These are phyloP conservation scores for Lachnellula cervina DNA, from an alignment of 2,329 filamentous ascomycete species.

Conservation along the genomic window DNA sequence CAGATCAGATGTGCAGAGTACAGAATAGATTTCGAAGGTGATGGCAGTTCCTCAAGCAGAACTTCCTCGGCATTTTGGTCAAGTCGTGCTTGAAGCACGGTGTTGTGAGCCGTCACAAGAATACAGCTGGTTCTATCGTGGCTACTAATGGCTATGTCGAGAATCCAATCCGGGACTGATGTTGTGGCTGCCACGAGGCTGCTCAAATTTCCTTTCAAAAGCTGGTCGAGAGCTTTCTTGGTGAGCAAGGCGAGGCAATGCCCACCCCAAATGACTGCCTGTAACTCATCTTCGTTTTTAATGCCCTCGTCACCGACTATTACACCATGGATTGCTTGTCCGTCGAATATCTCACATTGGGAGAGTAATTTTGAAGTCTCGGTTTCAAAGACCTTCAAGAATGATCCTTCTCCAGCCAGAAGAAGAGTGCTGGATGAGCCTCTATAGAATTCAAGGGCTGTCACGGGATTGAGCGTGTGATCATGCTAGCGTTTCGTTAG, in stretches of 20 bases:
- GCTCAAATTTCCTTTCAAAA: constrained; percentile 11
- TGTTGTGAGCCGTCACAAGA: constrained; percentile 83
- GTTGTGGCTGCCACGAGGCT: constrained; percentile 34
- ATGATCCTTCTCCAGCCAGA: constrained; percentile 56
- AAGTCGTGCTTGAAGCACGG: constrained; percentile 52
- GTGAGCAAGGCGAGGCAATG: constrained; percentile 40
- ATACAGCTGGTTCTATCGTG: constrained; percentile 42
- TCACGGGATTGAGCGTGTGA: constrained; percentile 45
- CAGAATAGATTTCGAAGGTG: constrained; percentile 74
- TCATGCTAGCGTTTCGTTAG: constrained; percentile 24
- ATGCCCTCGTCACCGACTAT: constrained; percentile 34
- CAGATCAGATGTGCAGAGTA: constrained; percentile 77
- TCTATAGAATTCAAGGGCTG: constrained; percentile 51
- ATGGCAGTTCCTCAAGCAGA: constrained; percentile 46
- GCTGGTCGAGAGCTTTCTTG: constrained; percentile 18
- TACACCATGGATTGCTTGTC: constrained; percentile 73
- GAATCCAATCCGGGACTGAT: constrained; percentile 68
- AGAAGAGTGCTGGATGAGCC: constrained; percentile 37
- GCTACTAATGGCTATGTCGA: constrained; percentile 57
- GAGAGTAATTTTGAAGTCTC: constrained; percentile 35
- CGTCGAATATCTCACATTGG: constrained; percentile 52
- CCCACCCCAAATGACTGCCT: constrained; percentile 67
- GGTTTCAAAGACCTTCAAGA: constrained; percentile 47
- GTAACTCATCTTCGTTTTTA: constrained; percentile 11
- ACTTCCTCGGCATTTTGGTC: constrained; percentile 26